A percentile compares a stretch with the other conserved stretches of the same genome.
phyloP scores from a whole-genome alignment of 495 filamentous ascomycete species.

The Platismatia glauca region DNA sequence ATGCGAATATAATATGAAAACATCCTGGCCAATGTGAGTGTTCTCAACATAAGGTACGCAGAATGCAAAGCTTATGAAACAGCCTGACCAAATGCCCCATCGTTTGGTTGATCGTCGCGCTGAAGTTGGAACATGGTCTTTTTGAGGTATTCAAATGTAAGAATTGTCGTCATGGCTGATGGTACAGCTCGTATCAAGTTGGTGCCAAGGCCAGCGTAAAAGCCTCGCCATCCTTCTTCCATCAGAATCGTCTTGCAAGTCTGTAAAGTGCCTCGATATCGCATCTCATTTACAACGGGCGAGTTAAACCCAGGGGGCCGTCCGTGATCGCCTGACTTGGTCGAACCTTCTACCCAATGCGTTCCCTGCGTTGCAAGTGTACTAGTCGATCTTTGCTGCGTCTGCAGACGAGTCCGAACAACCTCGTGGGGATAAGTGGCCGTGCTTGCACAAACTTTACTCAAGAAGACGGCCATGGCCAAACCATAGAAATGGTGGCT shows the following conservation, averaged over 20 bases:
- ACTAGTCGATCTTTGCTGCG: slow-evolving; percentile 78
- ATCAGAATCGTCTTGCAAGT: slow-evolving; percentile 74
- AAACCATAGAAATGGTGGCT: slow-evolving; percentile 64
- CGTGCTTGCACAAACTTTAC: slow-evolving; percentile 88
- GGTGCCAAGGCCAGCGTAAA: slow-evolving; percentile 96
- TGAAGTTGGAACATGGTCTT: slow-evolving; percentile 43
- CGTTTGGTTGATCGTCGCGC: slow-evolving; percentile 39
- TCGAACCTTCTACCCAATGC: slow-evolving; percentile 32
- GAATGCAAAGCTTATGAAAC: slow-evolving; percentile 7
- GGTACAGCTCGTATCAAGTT: slow-evolving; percentile 96
- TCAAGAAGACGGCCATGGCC: slow-evolving; percentile 79
- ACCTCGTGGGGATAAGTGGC: slow-evolving; percentile 98
- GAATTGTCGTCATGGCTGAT: slow-evolving; percentile 90
- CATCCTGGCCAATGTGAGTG: background rate
- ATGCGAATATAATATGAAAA: too few species aligned
- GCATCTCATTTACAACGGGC: slow-evolving; percentile 51
- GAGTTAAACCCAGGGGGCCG: slow-evolving; percentile 40
- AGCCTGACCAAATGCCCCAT: slow-evolving; percentile 17
- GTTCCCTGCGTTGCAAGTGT: slow-evolving; percentile 10
- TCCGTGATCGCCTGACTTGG: slow-evolving; percentile 32
- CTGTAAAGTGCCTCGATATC: slow-evolving; percentile 72
- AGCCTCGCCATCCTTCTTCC: slow-evolving; percentile 93
- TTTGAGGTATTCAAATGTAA: slow-evolving; percentile 89
- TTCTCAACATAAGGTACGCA: background rate
- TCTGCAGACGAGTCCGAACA: slow-evolving; percentile 52